Percentiles rank a stretch among this genome's conserved stretches.
phyloP scores from a whole-genome alignment of 1,139 yeast genomes.

The Geotrichum histeridarum region DNA sequence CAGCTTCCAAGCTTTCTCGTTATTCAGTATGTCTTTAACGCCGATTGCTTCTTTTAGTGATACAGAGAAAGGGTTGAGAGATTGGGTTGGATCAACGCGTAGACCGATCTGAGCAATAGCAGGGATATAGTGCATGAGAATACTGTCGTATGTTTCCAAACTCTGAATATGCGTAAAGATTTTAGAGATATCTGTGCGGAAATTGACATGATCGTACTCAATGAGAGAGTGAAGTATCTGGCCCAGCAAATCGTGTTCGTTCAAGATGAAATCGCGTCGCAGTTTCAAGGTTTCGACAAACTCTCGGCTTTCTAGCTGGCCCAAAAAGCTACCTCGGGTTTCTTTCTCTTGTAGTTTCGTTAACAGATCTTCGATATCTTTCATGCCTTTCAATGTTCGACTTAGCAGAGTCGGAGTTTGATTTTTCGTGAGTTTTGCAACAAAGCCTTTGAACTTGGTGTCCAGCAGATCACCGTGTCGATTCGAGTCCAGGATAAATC shows the following conservation, averaged over 20 bases:
- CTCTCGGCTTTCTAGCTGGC: slow-evolving; percentile 43
- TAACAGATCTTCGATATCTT: slow-evolving; percentile 52
- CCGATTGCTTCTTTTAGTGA: slow-evolving; percentile 8
- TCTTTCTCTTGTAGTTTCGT: slow-evolving; percentile 55
- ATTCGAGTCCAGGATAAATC: slow-evolving; percentile 46
- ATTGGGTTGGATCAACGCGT: slow-evolving; percentile 17
- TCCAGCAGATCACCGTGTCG: slow-evolving; percentile 5
- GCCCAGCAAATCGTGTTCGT: slow-evolving; percentile 68
- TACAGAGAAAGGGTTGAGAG: slow-evolving; percentile 9
- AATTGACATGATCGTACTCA: slow-evolving; percentile 29
- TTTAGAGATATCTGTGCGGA: slow-evolving; percentile 44
- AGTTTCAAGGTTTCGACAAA: slow-evolving; percentile 54
- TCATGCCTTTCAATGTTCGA: slow-evolving; percentile 51
- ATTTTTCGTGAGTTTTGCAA: slow-evolving; percentile 15
- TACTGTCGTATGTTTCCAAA: slow-evolving; percentile 55
- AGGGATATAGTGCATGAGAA: slow-evolving; percentile 63
- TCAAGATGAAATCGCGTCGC: slow-evolving; percentile 57
- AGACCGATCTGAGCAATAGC: slow-evolving; percentile 15
- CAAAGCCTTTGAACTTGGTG: slow-evolving; percentile 12
- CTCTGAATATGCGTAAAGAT: slow-evolving; percentile 43
- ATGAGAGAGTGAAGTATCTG: slow-evolving; percentile 45
- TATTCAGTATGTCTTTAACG: neutral
- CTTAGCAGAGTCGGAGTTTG: slow-evolving; percentile 20
- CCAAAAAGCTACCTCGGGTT: slow-evolving; percentile 48
- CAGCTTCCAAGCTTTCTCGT: slow-evolving; percentile 29